phyloP scores from a whole-genome alignment of 257 asterid genomes.

The Thymus quinquecostatus region DNA sequence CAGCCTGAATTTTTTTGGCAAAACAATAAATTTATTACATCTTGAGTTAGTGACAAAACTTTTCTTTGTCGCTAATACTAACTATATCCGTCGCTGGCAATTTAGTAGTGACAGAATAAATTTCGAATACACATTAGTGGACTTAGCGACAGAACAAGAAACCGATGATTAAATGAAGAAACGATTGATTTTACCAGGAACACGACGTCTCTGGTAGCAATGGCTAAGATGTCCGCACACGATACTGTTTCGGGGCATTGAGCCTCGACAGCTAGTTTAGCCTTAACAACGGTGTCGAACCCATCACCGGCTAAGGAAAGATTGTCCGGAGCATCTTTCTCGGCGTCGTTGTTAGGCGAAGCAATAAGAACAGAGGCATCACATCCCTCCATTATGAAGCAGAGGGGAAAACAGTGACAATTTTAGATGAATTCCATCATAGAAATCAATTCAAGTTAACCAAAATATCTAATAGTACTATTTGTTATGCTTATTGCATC shows the following conservation, averaged over 20 bases:
- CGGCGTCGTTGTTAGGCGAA: constrained; percentile 69
- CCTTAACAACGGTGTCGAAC: constrained; percentile 69
- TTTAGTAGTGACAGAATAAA: too few relatives aligned
- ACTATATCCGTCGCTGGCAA: too few relatives aligned
- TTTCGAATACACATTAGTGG: too few relatives aligned
- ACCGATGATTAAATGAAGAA: not conserved
- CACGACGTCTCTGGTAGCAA: constrained; percentile 76
- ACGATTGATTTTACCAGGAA: constrained; percentile 43
- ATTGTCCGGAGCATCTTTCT: constrained; percentile 61
- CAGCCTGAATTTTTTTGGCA: constrained; percentile 43
- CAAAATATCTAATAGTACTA: not conserved
- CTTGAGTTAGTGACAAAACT: not conserved
- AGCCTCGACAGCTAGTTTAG: constrained; percentile 74
- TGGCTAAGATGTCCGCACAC: constrained; percentile 67
- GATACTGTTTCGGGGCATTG: constrained; percentile 69
- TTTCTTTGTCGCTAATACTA: too few relatives aligned
- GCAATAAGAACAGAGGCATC: constrained; percentile 70
- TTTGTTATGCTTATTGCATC: too few relatives aligned
- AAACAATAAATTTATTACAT: not conserved
- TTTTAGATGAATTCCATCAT: not conserved
- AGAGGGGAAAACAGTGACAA: too few relatives aligned
- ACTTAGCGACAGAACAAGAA: too few relatives aligned
- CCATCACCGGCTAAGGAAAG: constrained; percentile 83
- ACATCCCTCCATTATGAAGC: constrained; percentile 54
- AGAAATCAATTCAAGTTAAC: not conserved